Percentiles rank a stretch among this genome's conserved stretches.
Evolutionary conservation across 768 basidiomycete genomes (phyloP).

Genomic region (Candolleomyces efflorescens): DNA sequence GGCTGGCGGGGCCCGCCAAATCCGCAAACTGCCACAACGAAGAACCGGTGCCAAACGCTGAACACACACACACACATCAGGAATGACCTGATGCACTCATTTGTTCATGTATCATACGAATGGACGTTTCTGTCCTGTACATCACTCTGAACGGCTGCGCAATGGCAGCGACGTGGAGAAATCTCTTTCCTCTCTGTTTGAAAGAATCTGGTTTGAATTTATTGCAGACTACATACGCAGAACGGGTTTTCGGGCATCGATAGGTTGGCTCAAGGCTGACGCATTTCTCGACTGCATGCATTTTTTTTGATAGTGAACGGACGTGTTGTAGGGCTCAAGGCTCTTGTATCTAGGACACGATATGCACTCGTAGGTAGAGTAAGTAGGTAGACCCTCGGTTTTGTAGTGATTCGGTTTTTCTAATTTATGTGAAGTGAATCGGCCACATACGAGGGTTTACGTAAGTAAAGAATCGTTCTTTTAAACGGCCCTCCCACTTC

Average conservation of each 20-base stretch:
- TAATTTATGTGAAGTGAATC: neutral
- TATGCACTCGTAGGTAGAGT: neutral
- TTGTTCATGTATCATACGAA: slow-evolving; percentile 1
- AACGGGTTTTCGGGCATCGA: neutral
- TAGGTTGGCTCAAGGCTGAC: slow-evolving; percentile 21
- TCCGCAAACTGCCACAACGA: slow-evolving; percentile 11
- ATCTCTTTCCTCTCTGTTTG: neutral
- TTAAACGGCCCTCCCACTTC: too few relatives aligned
- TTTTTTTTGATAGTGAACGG: neutral
- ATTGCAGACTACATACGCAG: too few relatives aligned
- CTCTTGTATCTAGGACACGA: slow-evolving; percentile 3
- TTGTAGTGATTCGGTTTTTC: too few relatives aligned
- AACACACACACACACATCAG: neutral
- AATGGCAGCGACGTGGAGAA: neutral
- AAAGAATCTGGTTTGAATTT: neutral
- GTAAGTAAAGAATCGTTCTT: too few relatives aligned
- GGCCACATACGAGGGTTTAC: too few relatives aligned
- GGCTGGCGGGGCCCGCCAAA: slow-evolving; percentile 4
- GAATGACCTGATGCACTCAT: neutral
- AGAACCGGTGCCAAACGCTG: slow-evolving; percentile 8
- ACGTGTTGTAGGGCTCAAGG: slow-evolving; percentile 8
- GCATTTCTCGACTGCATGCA: neutral
- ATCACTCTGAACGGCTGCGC: neutral
- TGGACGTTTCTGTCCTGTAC: slow-evolving; percentile 1
- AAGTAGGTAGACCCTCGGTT: too few relatives aligned